Evolutionary conservation across 2,329 filamentous ascomycete species (phyloP).

Genomic region (Calonectria pauciramosa): DNA sequence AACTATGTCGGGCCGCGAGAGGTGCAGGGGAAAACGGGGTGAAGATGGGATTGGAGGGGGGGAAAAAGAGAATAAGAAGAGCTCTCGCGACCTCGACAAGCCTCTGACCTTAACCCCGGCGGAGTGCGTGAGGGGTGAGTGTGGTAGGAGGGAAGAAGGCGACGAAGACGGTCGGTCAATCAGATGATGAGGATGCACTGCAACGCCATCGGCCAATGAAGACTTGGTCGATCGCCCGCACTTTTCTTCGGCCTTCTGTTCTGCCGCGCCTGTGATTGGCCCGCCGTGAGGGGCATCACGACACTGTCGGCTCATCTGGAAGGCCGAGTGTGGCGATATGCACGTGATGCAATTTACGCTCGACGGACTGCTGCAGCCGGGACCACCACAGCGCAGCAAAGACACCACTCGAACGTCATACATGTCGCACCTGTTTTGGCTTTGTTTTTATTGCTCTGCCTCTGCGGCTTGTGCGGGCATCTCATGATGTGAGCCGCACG

Average conservation of each 20-base stretch:
- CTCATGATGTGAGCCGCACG: background rate
- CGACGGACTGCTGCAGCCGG: conserved; percentile 15
- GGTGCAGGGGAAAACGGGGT: conserved; percentile 15
- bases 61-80: conserved; percentile 12
- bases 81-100: conserved; percentile 48
- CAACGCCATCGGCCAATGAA: conserved; percentile 37
- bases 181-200: conserved; percentile 42
- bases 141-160: conserved; percentile 34
- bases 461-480: background rate
- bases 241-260: conserved; percentile 27
- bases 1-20: conserved; percentile 46
- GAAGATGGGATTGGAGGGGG: conserved; percentile 12
- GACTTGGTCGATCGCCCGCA: conserved; percentile 39
- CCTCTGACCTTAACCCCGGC: conserved; percentile 26
- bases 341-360: conserved; percentile 41
- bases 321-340: conserved; percentile 35
- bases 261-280: conserved; percentile 48
- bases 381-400: background rate
- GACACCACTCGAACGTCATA: conserved; percentile 4
- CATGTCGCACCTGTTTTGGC: background rate
- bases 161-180: conserved; percentile 39
- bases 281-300: conserved; percentile 46
- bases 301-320: conserved; percentile 37
- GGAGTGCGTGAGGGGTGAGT: conserved; percentile 22
- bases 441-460: background rate